Evolutionary conservation across 805 yeast species (phyloP), one percentile per base, ranked within the genome.

Genomic region (Myxozyma melibiosi): DNA sequence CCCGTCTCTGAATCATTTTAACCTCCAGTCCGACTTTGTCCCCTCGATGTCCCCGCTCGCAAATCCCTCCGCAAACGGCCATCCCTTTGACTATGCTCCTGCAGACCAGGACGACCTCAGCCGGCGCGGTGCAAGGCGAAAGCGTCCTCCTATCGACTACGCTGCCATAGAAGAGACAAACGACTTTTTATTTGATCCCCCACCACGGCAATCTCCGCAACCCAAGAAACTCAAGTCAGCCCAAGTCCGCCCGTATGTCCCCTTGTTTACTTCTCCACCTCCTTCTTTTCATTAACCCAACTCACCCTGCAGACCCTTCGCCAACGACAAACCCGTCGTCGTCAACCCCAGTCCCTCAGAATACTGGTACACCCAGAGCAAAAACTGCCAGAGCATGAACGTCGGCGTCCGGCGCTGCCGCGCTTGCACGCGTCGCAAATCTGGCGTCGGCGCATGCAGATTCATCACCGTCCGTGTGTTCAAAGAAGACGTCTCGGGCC

Each of bases 391-490:
- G 38, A 35, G 44, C 31, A 41, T 59, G 55, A 52, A 37, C 27
- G 46, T 51, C 20, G 53, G 58, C 16, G 42, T 56, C 40, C 54
- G 61, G 3, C 56, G 61, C 33, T 59, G 63, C 24, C 54, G 58
- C 7, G 58, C 63, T 6, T 59, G 63, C 38, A 56, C 63, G 5
- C 53, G 63, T 16, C 60, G 63, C 33, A 59, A 59, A 24, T 52
- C 63, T 4, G 63, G 61, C 20, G 57, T 59, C 14, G 63, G 63
- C 22, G 61, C 61, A 6, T 59, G 63, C 52, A 27, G 63, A n/a
- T 59, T 59, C 35, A 59, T 53, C n/a, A 57, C 61, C 25, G 46
- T 48, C 22, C 63, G 63, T 35, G 57, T 47, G 16, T 59, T 59
- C 41, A 31, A 40, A 25, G 55, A 55, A 14, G 63, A 59, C 40